These are phyloP conservation scores for Abrus precatorius DNA, from an alignment of 306 rosid species.

Conservation along the genomic window DNA sequence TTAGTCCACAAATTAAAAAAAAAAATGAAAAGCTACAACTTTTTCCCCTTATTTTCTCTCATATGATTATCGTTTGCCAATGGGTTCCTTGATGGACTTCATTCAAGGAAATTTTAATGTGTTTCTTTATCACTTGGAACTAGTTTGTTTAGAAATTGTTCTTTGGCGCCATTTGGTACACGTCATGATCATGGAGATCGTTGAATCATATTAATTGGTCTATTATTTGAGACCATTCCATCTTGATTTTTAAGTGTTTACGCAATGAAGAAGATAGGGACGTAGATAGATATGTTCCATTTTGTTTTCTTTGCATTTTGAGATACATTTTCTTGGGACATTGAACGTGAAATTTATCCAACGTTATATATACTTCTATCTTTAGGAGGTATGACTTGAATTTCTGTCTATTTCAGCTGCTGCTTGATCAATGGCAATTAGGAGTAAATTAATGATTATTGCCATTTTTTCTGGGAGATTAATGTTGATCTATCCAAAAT, in stretches of 20 bases:
- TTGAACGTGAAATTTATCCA: not conserved
- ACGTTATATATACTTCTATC: not conserved
- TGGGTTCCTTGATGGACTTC: too few relatives aligned
- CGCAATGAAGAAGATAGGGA: not conserved
- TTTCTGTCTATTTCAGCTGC: not conserved
- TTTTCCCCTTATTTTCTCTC: constrained; percentile 3
- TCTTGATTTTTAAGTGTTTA: not conserved
- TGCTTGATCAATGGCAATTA: not conserved
- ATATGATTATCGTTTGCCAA: not conserved
- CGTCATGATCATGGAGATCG: not conserved
- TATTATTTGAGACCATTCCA: not conserved
- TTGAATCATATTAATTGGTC: not conserved
- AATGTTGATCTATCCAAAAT: too few relatives aligned
- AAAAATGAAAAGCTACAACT: not conserved
- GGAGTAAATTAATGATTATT: not conserved
- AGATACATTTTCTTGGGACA: not conserved
- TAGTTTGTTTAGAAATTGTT: not conserved
- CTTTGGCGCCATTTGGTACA: not conserved
- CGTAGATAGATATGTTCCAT: not conserved
- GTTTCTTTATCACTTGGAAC: too few relatives aligned
- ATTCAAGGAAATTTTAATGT: too few relatives aligned
- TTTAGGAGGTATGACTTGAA: not conserved
- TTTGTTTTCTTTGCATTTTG: not conserved
- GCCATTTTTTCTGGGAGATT: too few relatives aligned
- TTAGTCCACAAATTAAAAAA: not conserved